Percentiles rank a stretch among this genome's conserved stretches.
Conservation (phyloP, 495 filamentous ascomycete species). For the Sphaerosporella brunnea region DNA sequence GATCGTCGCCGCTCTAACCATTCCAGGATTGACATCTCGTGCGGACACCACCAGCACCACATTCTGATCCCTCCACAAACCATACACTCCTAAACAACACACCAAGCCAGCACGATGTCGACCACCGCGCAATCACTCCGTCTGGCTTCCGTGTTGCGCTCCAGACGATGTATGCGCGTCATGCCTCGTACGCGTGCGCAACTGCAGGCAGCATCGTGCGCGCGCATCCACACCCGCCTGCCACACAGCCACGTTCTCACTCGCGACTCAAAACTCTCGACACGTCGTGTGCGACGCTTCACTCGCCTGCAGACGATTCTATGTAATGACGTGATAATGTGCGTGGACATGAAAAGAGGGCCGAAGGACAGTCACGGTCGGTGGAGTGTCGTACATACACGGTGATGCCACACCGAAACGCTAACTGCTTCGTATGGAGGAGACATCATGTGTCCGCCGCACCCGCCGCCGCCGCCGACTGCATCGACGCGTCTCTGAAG, state of each 20-base stretch:
- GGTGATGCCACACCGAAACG: slow-evolving; percentile 49
- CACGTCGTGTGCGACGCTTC: background rate
- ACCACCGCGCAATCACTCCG: background rate
- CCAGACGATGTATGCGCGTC: no score
- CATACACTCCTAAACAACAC: no score
- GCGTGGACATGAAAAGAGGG: slow-evolving; percentile 56
- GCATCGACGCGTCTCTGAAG: slow-evolving; percentile 55
- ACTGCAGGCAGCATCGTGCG: background rate
- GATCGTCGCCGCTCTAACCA: no score
- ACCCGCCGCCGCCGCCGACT: slow-evolving; percentile 47
- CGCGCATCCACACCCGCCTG: no score
- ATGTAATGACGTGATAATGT: slow-evolving; percentile 69
- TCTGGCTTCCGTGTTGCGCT: no score
- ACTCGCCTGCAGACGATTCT: slow-evolving; percentile 35
- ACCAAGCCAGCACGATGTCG: no score
- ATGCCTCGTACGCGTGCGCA: background rate
- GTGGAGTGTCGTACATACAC: slow-evolving; percentile 82
- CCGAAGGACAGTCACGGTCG: no score
- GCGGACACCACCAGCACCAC: no score
- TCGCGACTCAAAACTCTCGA: no score
- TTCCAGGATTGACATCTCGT: no score
- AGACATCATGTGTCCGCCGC: slow-evolving; percentile 60
- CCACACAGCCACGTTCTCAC: background rate
- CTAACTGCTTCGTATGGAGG: slow-evolving; percentile 67
- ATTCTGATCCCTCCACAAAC: no score